Evolutionary conservation across 78 protist genomes (phyloP), one percentile per base, ranked within the genome.

Genomic region (Dictyostelium firmibasis): DNA sequence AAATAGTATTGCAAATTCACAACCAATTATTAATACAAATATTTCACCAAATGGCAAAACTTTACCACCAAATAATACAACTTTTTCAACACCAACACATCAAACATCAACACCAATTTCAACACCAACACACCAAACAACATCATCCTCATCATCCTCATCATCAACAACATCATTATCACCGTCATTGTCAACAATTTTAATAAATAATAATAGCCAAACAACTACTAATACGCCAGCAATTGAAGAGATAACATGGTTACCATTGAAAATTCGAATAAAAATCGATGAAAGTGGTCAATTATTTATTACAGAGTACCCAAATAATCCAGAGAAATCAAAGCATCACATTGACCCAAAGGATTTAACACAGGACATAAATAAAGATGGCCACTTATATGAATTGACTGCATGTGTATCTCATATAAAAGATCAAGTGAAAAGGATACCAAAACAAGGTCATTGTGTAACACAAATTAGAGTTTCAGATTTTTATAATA

Each of bases 391-490:
- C 23, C 86, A 81, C 25, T 67, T 91, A n/a, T 91, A 91, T 81
- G 95, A 91, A 62, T 29, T 91, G 18, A 60, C 83, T 4, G 62
- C 95, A 23, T 69, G 60, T 69, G 72, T 84, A 1, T 91, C 95
- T 23, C 91, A 77, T 53, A 81, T 91, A 44, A 83, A 91, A 43
- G 95, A 91, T 29, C 93, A 87, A 50, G 78, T 87, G 8, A 87
- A 87, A 72, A 36, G 93, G 67, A 23, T 87, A 14, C 93, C 93
- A 20, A 87, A 87, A n/a, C 84, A 87, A 64, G 93, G 93, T 9
- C 93, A 87, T 62, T 43, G 79, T 16, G 85, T 87, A 1, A 5
- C 86, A 27, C 93, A 87, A 29, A 78, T 76, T 29, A 36, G 38
- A 38, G 69, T 78, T 10, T 57, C 83, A 10, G 84, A 86, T n/a